Conservation (phyloP, 768 basidiomycete species). For the Boletus vinaceobasis region DNA sequence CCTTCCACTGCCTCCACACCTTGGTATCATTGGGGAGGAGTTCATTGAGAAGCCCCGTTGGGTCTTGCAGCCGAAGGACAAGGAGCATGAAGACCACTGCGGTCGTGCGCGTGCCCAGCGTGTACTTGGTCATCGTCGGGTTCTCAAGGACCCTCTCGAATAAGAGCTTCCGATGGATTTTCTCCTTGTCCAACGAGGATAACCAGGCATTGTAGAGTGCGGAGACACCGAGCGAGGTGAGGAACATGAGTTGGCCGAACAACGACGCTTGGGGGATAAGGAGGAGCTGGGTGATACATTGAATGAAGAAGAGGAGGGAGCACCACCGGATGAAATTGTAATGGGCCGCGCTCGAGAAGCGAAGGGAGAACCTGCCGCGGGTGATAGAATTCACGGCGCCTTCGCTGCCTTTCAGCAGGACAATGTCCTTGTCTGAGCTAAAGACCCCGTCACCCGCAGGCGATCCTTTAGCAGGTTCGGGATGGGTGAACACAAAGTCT, state of each 20-base stretch:
- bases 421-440: constrained; percentile 13
- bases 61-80: constrained; percentile 4
- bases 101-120: constrained; percentile 14
- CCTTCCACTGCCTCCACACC: constrained; percentile 21
- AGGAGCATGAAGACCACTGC: constrained; percentile 17
- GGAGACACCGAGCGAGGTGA: constrained; percentile 24
- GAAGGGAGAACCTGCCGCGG: constrained; percentile 16
- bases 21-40: constrained; percentile 21
- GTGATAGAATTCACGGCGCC: constrained; percentile 29
- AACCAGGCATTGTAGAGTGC: constrained; percentile 25
- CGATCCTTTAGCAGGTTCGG: constrained; percentile 21
- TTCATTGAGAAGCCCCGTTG: constrained; percentile 9
- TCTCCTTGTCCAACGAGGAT: constrained; percentile 29
- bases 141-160: constrained; percentile 7
- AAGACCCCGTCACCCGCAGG: constrained; percentile 31
- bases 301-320: constrained; percentile 21
- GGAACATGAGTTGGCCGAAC: constrained; percentile 32
- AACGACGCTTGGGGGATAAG: constrained; percentile 30
- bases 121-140: constrained; percentile 15
- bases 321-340: constrained; percentile 17
- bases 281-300: constrained; percentile 28
- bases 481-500: constrained; percentile 18
- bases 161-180: constrained; percentile 14
- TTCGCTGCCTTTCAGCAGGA: constrained; percentile 28
- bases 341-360: constrained; percentile 13